Base-by-base conservation (phyloP, 2,329 filamentous ascomycete genomes). In the Coniochaeta prunicola region DNA sequence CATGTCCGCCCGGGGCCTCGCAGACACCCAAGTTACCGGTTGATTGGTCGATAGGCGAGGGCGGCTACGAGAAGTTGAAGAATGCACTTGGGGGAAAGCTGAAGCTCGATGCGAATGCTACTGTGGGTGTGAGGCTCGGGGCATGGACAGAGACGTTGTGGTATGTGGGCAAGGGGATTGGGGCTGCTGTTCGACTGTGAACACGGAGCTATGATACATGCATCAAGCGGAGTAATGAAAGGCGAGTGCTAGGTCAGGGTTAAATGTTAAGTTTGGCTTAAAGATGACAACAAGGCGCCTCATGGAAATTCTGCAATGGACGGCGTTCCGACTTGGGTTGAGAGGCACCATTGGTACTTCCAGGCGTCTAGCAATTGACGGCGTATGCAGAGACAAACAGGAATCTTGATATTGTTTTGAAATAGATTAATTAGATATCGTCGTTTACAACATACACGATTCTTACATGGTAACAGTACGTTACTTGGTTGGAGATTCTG, bases 21-120 rank as follows among this genome's bases (percentile, higher is more conserved):
- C 75, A 82, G 59, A 90, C 89, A 0, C 93, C 93, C 0, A 82
- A 82, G 59, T 70, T 99, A 45, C 92, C 93, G 0, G 93, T 97
- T 0, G 80, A 88, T 42, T 93, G 92, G 88, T 86, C 84, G 34
- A 69, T 91, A 19, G 86, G 84, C 15, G 86, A 86, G 15, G 84
- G 96, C 12, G 94, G 93, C 2, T 96, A 93, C 65, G 91, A 91
- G 42, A 90, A 90, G 57, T 79, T 97, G 15, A 84, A 79, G 65
- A 85, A 87, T 65, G 93, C 93, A 12, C 72, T 97, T 0, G 93
- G 93, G 0, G 92, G 93, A 0, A 80, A 78, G 26, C 72, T 97
- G 64, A 89, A 89, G 72, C 73, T 97, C 60, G 89, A 92, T 72
- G 91, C 92, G 1, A 79, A 80, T 65, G 94, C 92, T 1, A 78